Percentiles rank a stretch among this genome's conserved stretches.
These are phyloP conservation scores for Eucalyptus regnans DNA, from an alignment of 345 rosid species.

Conservation along the genomic window DNA sequence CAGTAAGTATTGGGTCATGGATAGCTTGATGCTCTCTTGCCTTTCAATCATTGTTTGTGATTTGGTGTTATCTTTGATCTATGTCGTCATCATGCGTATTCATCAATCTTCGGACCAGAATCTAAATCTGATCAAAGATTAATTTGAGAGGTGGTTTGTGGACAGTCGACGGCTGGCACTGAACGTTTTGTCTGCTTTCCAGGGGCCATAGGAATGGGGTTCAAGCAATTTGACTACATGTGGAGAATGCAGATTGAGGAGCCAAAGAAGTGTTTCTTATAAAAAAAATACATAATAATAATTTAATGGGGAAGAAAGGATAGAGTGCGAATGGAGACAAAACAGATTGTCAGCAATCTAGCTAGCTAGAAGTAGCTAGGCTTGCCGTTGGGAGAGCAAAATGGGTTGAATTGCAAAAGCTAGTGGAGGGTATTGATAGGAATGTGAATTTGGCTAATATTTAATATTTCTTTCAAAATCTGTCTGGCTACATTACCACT, in stretches of 20 bases:
- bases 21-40: constrained; percentile 1
- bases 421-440: not conserved
- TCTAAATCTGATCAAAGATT: not conserved
- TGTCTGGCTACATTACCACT: not conserved
- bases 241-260: not conserved
- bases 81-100: not conserved
- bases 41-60: constrained; percentile 17
- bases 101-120: not conserved
- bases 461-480: not conserved
- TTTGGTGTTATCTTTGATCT: not conserved
- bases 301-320: not conserved
- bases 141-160: constrained; percentile 2
- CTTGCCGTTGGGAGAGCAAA: not conserved
- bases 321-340: not conserved
- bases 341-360: not conserved
- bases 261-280: not conserved
- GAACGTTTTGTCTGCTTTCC: constrained; percentile 1
- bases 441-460: not conserved
- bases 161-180: constrained; percentile 32
- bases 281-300: not conserved
- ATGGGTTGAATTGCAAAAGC: not conserved
- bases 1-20: not conserved
- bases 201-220: not conserved
- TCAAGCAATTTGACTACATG: not conserved
- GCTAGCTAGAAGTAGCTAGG: not conserved